phyloP scores from a whole-genome alignment of 805 yeast genomes.

The Nakazawaea populi region DNA sequence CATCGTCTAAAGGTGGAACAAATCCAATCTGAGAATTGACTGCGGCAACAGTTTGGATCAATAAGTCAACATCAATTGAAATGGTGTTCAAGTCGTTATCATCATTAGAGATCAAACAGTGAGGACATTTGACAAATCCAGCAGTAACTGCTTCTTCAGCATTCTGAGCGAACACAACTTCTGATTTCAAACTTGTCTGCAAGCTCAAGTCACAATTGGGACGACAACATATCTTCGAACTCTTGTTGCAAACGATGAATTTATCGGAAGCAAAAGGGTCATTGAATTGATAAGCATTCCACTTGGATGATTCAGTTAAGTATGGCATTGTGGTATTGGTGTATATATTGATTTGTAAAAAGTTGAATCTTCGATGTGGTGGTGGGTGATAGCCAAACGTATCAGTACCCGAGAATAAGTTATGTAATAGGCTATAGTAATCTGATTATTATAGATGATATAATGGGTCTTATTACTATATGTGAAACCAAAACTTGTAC shows the following conservation, averaged over 20 bases:
- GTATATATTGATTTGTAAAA: too few species aligned
- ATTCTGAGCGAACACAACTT: constrained; percentile 37
- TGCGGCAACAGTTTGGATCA: constrained; percentile 43
- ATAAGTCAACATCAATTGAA: constrained; percentile 37
- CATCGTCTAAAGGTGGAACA: constrained; percentile 42
- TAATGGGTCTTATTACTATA: too few species aligned
- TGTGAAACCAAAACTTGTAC: too few species aligned
- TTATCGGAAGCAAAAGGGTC: constrained; percentile 62
- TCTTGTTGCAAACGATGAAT: constrained; percentile 46
- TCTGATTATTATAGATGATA: too few species aligned
- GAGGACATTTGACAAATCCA: constrained; percentile 47
- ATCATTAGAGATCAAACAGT: constrained; percentile 45
- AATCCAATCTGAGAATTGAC: constrained; percentile 58
- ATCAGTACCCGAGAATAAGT: too few species aligned
- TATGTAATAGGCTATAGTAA: too few species aligned
- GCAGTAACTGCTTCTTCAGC: constrained; percentile 33
- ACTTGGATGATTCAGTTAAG: constrained; percentile 38
- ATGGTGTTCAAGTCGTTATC: constrained; percentile 26
- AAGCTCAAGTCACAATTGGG: constrained; percentile 58
- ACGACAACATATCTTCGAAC: constrained; percentile 45
- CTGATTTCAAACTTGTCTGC: constrained; percentile 35
- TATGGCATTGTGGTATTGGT: constrained; percentile 26
- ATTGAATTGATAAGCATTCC: constrained; percentile 60
- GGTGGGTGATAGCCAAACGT: too few species aligned
- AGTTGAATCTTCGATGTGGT: too few species aligned